These are phyloP conservation scores for Globisporangium nodosum DNA, from an alignment of 352 stramenopile genomes.

Conservation along the genomic window DNA sequence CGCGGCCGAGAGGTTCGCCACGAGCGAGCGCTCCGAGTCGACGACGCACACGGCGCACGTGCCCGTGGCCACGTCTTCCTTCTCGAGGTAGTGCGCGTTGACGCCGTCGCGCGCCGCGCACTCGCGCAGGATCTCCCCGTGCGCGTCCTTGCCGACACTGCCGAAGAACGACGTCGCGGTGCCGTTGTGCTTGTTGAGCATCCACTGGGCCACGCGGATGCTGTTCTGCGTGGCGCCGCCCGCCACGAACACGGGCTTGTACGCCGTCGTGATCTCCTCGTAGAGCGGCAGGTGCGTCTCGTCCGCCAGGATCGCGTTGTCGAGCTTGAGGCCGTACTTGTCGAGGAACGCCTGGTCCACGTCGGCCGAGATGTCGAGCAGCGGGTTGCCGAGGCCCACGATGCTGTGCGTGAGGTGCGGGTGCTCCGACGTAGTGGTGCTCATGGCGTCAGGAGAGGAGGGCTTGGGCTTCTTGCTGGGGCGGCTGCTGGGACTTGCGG, in stretches of 20 bases:
- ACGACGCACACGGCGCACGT: conserved; percentile 98
- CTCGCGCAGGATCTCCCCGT: conserved; percentile 89
- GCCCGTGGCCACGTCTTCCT: conserved; percentile 90
- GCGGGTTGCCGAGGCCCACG: conserved; percentile 97
- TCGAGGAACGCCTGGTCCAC: conserved; percentile 92
- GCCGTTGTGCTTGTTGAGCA: conserved; percentile 89
- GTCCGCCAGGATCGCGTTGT: conserved; percentile 98
- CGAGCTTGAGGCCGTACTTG: conserved; percentile 94
- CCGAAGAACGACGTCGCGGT: conserved; percentile 94
- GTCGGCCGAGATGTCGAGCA: conserved; percentile 97
- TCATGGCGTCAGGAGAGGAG: neutral
- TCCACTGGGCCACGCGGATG: conserved; percentile 99
- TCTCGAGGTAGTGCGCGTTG: conserved; percentile 96
- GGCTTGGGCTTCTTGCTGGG: conserved; percentile 15
- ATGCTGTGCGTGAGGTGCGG: conserved; percentile 64
- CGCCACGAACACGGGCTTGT: conserved; percentile 95
- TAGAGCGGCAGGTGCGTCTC: conserved; percentile 98
- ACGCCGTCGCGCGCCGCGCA: conserved; percentile 94
- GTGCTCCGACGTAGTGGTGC: conserved; percentile 23
- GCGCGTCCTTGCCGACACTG: conserved; percentile 94
- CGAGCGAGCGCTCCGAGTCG: conserved; percentile 94
- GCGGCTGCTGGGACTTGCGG: conserved; percentile 6
- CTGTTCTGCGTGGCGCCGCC: conserved; percentile 98
- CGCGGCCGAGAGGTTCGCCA: conserved; percentile 96
- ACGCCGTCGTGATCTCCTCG: conserved; percentile 89